phyloP scores from a whole-genome alignment of 345 rosid genomes.

The Mangifera indica region DNA sequence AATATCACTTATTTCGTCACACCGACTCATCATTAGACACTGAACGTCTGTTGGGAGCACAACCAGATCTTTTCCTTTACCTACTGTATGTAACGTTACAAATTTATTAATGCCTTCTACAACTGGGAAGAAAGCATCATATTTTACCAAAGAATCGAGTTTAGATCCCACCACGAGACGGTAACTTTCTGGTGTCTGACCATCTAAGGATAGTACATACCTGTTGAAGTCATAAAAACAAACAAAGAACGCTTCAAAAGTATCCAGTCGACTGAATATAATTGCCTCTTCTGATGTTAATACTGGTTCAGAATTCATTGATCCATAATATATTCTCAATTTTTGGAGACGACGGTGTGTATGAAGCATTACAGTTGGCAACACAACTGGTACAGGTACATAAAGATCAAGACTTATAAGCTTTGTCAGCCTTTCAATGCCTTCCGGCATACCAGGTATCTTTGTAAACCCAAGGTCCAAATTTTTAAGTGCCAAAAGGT shows the following conservation, averaged over 20 bases:
- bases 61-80: not conserved
- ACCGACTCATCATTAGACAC: not conserved
- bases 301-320: too few relatives aligned
- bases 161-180: too few relatives aligned
- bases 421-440: not conserved
- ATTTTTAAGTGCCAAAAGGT: not conserved
- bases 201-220: too few relatives aligned
- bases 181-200: too few relatives aligned
- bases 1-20: not conserved
- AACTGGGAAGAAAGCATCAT: too few relatives aligned
- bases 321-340: not conserved
- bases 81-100: not conserved
- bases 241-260: too few relatives aligned
- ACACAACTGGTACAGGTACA: rapidly evolving
- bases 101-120: too few relatives aligned
- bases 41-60: not conserved
- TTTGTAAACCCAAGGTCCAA: not conserved
- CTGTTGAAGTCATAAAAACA: too few relatives aligned
- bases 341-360: not conserved
- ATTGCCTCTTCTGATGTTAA: too few relatives aligned
- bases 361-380: not conserved
- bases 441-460: not conserved
- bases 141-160: too few relatives aligned
- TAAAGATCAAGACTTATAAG: not conserved
- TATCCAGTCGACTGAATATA: too few relatives aligned